Evolutionary conservation across 768 basidiomycete genomes (phyloP), one percentile per base, ranked within the genome.

Genomic region (Ramaria sp.): DNA sequence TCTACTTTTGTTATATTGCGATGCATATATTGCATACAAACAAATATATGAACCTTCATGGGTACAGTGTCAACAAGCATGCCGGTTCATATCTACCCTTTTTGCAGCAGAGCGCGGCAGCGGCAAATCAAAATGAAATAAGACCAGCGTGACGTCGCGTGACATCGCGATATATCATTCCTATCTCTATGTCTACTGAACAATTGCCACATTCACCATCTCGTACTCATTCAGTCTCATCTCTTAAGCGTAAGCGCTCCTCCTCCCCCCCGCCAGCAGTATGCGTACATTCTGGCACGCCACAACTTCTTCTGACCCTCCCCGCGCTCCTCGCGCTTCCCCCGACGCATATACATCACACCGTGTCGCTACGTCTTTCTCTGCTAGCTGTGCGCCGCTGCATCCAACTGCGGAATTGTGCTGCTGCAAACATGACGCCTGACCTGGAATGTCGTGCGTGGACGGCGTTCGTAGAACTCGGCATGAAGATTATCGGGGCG

Each of bases 371-470:
- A 1, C 71, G 69, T 22, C 60, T 85, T 4, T 81, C 85, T 0
- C 63, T 79, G 1, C 64, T 71, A 43, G 78, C 86, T 0, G 62
- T 88, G 9, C 67, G 77, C 42, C 74, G 71, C 59, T 85, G 82
- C 63, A 70, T 86, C 12, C 59, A 67, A 0, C 58, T 79, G 0
- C 13, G 32, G 2, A 15, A 50, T 37, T 24, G 24, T 22, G 45
- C 28, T 27, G 28, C 25, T 3, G 68, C 71, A 2, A 70, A 72
- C 12, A 69, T 88, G 1, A 75, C 79, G 5, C 73, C 75, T 5
- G 75, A 77, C 49, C 64, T 81, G 8, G 85, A 88, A 60, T 88
- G 84, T 62, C 70, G 79, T 7, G 84, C 84, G 0, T 87, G 82
- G 79, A 79, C 80, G 0, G 75, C 76, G 9, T 59, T 88, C 0